Base-by-base conservation (phyloP, 306 rosid species). In the Ormosia emarginata region DNA sequence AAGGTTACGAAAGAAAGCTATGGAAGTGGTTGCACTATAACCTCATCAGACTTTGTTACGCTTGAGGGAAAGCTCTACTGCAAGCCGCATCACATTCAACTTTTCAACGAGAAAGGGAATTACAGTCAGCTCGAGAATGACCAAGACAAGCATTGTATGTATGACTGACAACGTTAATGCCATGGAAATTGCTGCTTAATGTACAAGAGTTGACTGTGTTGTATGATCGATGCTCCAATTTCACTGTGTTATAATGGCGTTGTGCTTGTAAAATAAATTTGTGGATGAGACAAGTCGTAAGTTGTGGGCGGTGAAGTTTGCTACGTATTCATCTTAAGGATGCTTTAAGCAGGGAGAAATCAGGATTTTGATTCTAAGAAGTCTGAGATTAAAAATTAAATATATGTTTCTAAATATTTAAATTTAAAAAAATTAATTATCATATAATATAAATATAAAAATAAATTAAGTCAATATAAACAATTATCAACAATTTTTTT, bases 21-120 rank as follows among this genome's bases (percentile, higher is more conserved):
- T 74, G 97, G 24, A 24, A 1, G 97, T 77, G 97, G 95, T 12
- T 93, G 95, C 69, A 90, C 92, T 9, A 88, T 91, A 80, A 93
- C 86, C 87, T 88, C 95, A 33, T 82, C 95, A 14, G 90, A 76
- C 85, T 88, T 88, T 13, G 80, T 93, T 69, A 86, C 94, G 49
- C 97, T 88, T 73, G 97, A 93, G 74, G 91, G 92, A 68, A 91
- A 83, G 84, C 90, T 91, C 39, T 93, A 93, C 62, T 93, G 97
- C 90, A 91, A 93, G 78, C 95, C 90, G 75, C 96, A 93, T 74
- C 94, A 91, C 92, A 86, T 91, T 83, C 97, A 93, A 69, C 97
- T 93, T 30, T 91, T 90, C 85, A 91, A 84, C 50, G 95, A 93
- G 86, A 93, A 88, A 68, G 96, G 95, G 3, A 91, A 91, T 29